phyloP scores from a whole-genome alignment of 352 stramenopile species.

The Globisporangium cederbergense region DNA sequence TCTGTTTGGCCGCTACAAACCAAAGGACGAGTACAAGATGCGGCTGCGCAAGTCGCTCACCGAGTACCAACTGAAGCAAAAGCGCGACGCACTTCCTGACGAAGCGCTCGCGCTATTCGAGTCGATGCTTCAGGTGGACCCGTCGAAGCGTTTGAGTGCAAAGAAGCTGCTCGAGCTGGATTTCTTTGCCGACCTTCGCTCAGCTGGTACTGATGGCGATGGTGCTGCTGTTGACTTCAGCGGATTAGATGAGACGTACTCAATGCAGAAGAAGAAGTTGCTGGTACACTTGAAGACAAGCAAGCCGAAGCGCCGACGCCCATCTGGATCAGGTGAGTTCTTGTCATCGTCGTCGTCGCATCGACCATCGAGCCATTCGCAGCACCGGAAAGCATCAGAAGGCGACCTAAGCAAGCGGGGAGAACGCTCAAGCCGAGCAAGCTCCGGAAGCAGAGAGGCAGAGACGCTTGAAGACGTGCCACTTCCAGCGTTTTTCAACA shows the following conservation, averaged over 20 bases:
- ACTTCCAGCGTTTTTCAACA: conserved; percentile 40
- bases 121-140: conserved; percentile 73
- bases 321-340: conserved; percentile 13
- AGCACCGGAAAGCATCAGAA: conserved; percentile 24
- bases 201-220: no score
- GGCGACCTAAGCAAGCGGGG: conserved; percentile 10
- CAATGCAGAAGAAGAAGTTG: conserved; percentile 56
- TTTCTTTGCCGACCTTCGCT: conserved; percentile 52
- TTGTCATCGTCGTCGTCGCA: conserved; percentile 17
- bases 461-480: conserved; percentile 48
- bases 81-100: conserved; percentile 42
- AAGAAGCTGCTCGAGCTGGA: conserved; percentile 56
- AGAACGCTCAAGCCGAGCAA: neutral
- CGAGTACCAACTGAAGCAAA: conserved; percentile 38
- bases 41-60: conserved; percentile 78
- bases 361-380: conserved; percentile 18
- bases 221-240: conserved; percentile 37
- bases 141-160: conserved; percentile 40
- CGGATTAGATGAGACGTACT: conserved; percentile 41
- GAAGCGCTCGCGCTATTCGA: conserved; percentile 67
- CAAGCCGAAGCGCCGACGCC: conserved; percentile 28
- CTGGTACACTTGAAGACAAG: conserved; percentile 48
- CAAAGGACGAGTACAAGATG: conserved; percentile 76
- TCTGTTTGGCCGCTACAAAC: conserved; percentile 46
- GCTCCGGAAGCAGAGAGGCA: conserved; percentile 15